phyloP scores from a whole-genome alignment of 2,329 filamentous ascomycete species.

The Scedosporium apiospermum region DNA sequence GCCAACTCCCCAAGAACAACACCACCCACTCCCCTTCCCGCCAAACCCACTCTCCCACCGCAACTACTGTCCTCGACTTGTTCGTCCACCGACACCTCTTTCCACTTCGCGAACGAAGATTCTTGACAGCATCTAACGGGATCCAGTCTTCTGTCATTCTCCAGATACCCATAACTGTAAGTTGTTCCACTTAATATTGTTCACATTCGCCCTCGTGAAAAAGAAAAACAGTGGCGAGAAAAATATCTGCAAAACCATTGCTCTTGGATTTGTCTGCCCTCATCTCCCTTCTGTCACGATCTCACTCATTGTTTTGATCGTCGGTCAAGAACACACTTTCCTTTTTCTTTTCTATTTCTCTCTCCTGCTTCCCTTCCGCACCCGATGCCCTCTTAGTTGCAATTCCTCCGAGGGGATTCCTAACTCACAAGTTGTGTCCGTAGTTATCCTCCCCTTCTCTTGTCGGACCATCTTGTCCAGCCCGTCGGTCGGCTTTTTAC shows the following conservation, averaged over 20 bases:
- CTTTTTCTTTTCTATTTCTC: neutral
- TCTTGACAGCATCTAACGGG: too few relatives aligned
- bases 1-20: slow-evolving; percentile 1
- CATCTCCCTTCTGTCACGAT: neutral
- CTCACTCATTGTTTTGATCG: neutral
- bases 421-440: neutral
- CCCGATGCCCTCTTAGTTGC: neutral
- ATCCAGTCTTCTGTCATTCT: neutral
- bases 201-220: neutral
- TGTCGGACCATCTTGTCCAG: neutral
- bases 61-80: neutral
- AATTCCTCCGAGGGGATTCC: neutral
- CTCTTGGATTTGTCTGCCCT: neutral
- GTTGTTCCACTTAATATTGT: neutral
- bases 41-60: neutral
- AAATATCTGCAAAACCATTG: neutral
- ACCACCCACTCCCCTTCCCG: neutral
- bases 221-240: neutral
- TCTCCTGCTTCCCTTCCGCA: neutral
- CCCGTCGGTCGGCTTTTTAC: neutral
- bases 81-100: neutral
- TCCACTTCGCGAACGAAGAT: neutral
- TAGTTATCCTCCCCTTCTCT: neutral
- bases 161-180: neutral
- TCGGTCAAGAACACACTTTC: neutral